Evolutionary conservation across 2,329 filamentous ascomycete species (phyloP).

Genomic region (Alternaria gaisen): DNA sequence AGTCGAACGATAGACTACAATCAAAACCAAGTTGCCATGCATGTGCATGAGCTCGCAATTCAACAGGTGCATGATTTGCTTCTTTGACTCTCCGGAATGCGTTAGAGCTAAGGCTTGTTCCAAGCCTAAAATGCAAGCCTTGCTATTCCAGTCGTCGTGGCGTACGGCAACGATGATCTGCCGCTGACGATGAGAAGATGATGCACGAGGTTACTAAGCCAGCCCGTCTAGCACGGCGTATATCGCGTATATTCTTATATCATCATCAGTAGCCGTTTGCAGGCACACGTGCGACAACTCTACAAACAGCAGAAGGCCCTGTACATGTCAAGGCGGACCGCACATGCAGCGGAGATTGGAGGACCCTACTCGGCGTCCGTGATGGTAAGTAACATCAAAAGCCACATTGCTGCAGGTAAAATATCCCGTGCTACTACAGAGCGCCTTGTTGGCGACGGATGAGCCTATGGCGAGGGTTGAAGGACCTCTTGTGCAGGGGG

Average conservation of each 20-base stretch:
- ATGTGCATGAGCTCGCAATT: neutral
- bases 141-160: constrained; percentile 11
- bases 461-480: neutral
- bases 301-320: neutral
- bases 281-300: neutral
- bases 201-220: neutral
- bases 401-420: neutral
- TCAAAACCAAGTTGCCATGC: constrained; percentile 13
- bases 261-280: neutral
- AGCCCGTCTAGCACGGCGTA: neutral
- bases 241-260: neutral
- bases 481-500: neutral
- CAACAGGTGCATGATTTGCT: neutral
- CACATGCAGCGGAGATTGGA: constrained; percentile 3
- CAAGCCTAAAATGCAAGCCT: neutral
- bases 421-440: neutral
- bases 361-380: neutral
- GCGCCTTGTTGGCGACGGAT: neutral
- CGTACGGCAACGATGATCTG: constrained; percentile 3
- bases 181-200: neutral
- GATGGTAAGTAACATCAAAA: neutral
- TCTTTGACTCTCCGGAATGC: neutral
- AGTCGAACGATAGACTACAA: constrained; percentile 11
- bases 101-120: neutral
- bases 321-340: neutral